Base-by-base conservation (phyloP, 345 rosid species). In the Sisymbrium irio region DNA sequence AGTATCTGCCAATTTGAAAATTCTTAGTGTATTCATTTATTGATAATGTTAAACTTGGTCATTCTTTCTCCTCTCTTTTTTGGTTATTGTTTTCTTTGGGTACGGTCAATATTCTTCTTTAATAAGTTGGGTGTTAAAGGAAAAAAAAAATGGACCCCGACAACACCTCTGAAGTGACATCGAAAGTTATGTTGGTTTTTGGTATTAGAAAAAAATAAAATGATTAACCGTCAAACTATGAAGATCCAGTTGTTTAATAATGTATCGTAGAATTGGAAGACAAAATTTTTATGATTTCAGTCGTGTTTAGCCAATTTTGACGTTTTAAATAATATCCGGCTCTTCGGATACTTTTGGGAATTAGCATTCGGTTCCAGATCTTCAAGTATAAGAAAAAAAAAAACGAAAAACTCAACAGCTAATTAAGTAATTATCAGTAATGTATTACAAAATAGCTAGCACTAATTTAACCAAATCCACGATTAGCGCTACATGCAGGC, bases 401-500 rank as follows among this genome's bases (percentile, higher is more conserved):
- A 14, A 4, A 5, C 5, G 0, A 49, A 4, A 19, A 9, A 9
- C 5, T 9, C 9, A 19, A 19, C 10, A 49, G 30, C 55, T 50
- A 50, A 27, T n/a, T n/a, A n/a, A n/a, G n/a, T n/a, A n/a, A n/a
- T 27, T 27, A 27, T 27, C 28, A 27, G 28, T 27, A 27, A 25
- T 37, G 5, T 8, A 59, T 37, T 59, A 59, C 3, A 53, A 25
- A 67, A 5, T n/a, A n/a, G n/a, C 17, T 10, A 68, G 56, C 33
- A 41, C 33, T 17, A 69, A 9, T 15, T 59, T 53, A 51, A 51
- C 33, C 41, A 71, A 49, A 61, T 47, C 45, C 37, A 64, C 19
- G 37, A 73, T 64, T 14, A 73, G 49, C 25, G 49, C 25, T 57
- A 63, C 77, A 54, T 73, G 69, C 55, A 62, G 51, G 37, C 28